phyloP scores from a whole-genome alignment of 331 rosid species.

The Spiraea crenata region DNA sequence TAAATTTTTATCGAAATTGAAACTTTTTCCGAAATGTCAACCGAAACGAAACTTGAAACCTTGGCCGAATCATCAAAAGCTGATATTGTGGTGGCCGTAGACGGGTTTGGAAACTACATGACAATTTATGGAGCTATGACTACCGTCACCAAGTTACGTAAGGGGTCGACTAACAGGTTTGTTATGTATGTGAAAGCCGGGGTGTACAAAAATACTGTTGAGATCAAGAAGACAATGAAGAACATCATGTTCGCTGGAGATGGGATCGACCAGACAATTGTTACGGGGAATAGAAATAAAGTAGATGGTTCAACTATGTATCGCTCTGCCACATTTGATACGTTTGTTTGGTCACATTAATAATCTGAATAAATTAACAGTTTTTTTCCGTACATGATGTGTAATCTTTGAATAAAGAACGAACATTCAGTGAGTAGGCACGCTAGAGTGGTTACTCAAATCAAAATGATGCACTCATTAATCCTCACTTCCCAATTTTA shows the following conservation, averaged over 20 bases:
- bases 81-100: constrained; percentile 66
- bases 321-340: constrained; percentile 25
- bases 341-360: too few species aligned
- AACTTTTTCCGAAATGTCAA: too few species aligned
- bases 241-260: constrained; percentile 75
- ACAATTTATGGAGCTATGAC: constrained; percentile 55
- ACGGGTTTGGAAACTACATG: constrained; percentile 56
- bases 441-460: too few species aligned
- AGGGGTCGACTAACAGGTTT: constrained; percentile 29
- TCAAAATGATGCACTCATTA: too few species aligned
- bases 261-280: constrained; percentile 60
- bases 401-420: too few species aligned
- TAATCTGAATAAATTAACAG: too few species aligned
- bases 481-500: too few species aligned
- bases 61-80: constrained; percentile 21
- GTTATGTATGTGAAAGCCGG: constrained; percentile 70
- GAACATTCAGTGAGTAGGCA: too few species aligned
- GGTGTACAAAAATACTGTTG: constrained; percentile 53
- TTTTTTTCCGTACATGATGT: too few species aligned
- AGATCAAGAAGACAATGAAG: constrained; percentile 31
- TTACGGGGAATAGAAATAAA: constrained; percentile 38
- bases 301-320: constrained; percentile 57
- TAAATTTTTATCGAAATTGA: too few species aligned
- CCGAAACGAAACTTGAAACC: too few species aligned
- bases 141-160: constrained; percentile 26